These are phyloP conservation scores for Torrubiella hemipterigena DNA, from an alignment of 2,329 filamentous ascomycete species.

Conservation along the genomic window DNA sequence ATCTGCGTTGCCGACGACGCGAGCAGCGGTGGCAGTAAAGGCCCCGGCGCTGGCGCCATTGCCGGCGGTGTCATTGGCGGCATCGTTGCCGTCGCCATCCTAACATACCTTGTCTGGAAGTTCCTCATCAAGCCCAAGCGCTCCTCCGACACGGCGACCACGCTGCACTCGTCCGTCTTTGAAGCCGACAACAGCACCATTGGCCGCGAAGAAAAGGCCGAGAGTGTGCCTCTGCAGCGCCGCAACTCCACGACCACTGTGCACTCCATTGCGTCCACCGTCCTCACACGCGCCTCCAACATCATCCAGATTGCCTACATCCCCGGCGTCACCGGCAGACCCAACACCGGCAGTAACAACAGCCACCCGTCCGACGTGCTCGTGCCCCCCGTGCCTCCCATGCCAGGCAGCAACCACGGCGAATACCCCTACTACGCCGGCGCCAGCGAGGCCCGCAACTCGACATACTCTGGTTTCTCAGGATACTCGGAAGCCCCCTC, in stretches of 20 bases:
- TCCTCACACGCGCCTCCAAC: slow-evolving; percentile 91
- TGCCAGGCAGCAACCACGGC: slow-evolving; percentile 42
- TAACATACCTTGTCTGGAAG: slow-evolving; percentile 75
- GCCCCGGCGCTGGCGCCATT: slow-evolving; percentile 70
- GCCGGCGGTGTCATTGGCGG: slow-evolving; percentile 86
- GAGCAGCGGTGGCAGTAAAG: slow-evolving; percentile 17
- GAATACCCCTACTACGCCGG: slow-evolving; percentile 82
- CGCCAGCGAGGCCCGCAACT: slow-evolving; percentile 79
- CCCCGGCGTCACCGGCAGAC: slow-evolving; percentile 86
- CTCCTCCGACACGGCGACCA: slow-evolving; percentile 33
- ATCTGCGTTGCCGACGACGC: slow-evolving; percentile 27
- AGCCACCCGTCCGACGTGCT: slow-evolving; percentile 55
- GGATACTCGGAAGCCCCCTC: slow-evolving; percentile 50
- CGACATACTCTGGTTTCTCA: slow-evolving; percentile 73
- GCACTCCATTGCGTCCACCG: slow-evolving; percentile 85
- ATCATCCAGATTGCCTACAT: slow-evolving; percentile 99
- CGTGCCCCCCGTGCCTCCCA: slow-evolving; percentile 86
- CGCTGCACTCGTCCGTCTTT: slow-evolving; percentile 37
- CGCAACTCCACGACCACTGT: slow-evolving; percentile 76
- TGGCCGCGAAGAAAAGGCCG: slow-evolving; percentile 34
- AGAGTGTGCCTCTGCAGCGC: slow-evolving; percentile 26
- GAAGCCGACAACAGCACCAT: slow-evolving; percentile 39
- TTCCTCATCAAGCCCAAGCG: slow-evolving; percentile 77
- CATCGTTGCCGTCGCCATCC: slow-evolving; percentile 57
- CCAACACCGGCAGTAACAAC: slow-evolving; percentile 78